Evolutionary conservation across 23 red algal genomes (phyloP), one percentile per base, ranked within the genome.

Genomic region (Chondrus crispus): DNA sequence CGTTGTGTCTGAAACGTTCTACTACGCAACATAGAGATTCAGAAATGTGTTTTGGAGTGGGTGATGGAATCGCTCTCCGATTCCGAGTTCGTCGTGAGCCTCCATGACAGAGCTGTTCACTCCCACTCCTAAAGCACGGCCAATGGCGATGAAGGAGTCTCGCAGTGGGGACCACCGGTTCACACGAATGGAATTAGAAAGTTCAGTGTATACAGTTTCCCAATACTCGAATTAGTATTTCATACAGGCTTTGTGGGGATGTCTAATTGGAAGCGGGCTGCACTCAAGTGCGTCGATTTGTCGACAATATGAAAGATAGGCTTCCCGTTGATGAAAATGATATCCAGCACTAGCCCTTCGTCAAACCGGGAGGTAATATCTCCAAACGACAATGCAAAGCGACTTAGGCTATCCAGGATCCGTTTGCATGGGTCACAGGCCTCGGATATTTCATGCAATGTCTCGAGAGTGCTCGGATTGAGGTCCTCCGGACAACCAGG

Each of bases 401-500:
- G 78, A 60, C 28, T 20, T 60, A 47, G 78, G 19, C 30, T 47
- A 37, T 33, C 32, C 78, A 60, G 0, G 29, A 83, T 83, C 46
- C 78, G 1, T 83, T 83, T n/a, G 46, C 1, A 83, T 58, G 78
- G 78, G 52, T 83, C 78, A 38, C 78, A n/a, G n/a, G n/a, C n/a
- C n/a, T n/a, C n/a, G n/a, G 78, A 82, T 54, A 58, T 82, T 24
- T 57, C 45, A 1, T 82, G 26, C 0, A 82, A 37, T 6, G 2
- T 14, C 48, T 33, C 57, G 8, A 22, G 26, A 24, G 78, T 82
- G 1, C 57, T 37, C 8, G 19, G 47, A 11, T 20, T 82, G 47
- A 57, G 30, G 7, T 60, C 43, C 48, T 82, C 0, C 40, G 44
- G 78, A 30, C 43, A 1, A 28, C 44, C 78, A 33, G 44, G 45